A percentile compares a stretch with the other conserved stretches of the same genome.
These are phyloP conservation scores for Microthlaspi erraticum DNA, from an alignment of 345 rosid species.

Conservation along the genomic window DNA sequence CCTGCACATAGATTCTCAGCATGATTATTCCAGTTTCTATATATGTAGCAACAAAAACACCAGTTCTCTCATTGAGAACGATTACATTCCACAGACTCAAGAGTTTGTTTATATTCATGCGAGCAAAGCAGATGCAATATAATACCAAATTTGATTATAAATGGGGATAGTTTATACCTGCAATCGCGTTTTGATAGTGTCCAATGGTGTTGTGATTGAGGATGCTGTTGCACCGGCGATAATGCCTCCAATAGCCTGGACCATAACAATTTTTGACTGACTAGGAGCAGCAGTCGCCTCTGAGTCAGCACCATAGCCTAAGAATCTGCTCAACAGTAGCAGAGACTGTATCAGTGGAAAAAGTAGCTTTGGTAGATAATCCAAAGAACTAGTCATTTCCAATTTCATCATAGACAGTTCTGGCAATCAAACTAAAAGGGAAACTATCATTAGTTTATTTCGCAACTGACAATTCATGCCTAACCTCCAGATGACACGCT, in stretches of 20 bases:
- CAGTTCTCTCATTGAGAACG: constrained; percentile 3
- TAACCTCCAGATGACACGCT: constrained; percentile 94
- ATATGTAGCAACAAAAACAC: not conserved
- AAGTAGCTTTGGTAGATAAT: constrained; percentile 22
- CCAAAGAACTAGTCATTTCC: constrained; percentile 10
- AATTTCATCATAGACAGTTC: not conserved
- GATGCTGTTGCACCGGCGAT: constrained; percentile 97
- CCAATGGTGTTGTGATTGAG: constrained; percentile 90
- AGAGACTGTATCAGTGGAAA: constrained; percentile 21
- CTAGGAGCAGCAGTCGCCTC: constrained; percentile 57
- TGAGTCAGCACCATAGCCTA: constrained; percentile 63
- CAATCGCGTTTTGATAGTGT: constrained; percentile 92
- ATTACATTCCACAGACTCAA: not conserved
- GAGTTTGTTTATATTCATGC: constrained; percentile 1
- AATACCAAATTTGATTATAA: not conserved
- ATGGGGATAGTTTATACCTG: constrained; percentile 56
- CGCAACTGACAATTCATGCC: constrained; percentile 27
- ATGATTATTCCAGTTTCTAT: not conserved
- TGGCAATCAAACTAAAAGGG: constrained; percentile 12
- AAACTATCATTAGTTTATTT: not conserved
- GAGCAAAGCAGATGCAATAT: not conserved
- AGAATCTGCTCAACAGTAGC: constrained; percentile 55
- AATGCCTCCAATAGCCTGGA: constrained; percentile 93
- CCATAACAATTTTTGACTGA: constrained; percentile 60
- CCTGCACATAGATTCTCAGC: constrained; percentile 46